These are phyloP conservation scores for Elaphomyces granulatus DNA, from an alignment of 495 filamentous ascomycete species.

Conservation along the genomic window DNA sequence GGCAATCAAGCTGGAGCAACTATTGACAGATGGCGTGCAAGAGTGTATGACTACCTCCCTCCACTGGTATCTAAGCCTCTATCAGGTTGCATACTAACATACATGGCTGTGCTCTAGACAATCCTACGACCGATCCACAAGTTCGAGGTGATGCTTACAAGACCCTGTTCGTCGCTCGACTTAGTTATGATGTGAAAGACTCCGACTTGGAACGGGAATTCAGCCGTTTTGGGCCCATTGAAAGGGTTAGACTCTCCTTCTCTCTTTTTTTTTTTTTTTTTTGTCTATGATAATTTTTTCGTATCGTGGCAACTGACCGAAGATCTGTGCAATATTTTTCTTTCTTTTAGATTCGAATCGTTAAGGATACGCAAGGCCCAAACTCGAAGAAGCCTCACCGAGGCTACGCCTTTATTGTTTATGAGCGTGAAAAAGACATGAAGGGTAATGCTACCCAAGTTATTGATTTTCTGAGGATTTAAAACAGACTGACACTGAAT, in stretches of 20 bases:
- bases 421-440: constrained; percentile 97
- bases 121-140: constrained; percentile 57
- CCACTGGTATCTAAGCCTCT: neutral
- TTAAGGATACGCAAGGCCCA: constrained; percentile 49
- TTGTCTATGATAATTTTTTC: neutral
- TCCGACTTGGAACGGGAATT: constrained; percentile 91
- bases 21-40: constrained; percentile 50
- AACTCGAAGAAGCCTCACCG: constrained; percentile 73
- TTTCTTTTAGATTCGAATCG: constrained; percentile 62
- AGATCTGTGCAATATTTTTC: neutral
- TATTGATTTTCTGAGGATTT: constrained; percentile 1
- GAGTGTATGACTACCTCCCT: constrained; percentile 42
- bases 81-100: no score
- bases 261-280: neutral
- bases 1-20: constrained; percentile 45
- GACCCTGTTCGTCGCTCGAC: constrained; percentile 81
- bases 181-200: constrained; percentile 77
- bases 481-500: constrained; percentile 21
- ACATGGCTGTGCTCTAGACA: constrained; percentile 40
- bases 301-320: neutral
- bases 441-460: constrained; percentile 60
- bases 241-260: constrained; percentile 47
- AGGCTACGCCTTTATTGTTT: constrained; percentile 95
- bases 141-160: constrained; percentile 87
- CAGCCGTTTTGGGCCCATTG: constrained; percentile 85